Percentiles rank a stretch among this genome's conserved stretches.
Evolutionary conservation across 139 green algal species (phyloP).

Genomic region (Picochlorum sp.): DNA sequence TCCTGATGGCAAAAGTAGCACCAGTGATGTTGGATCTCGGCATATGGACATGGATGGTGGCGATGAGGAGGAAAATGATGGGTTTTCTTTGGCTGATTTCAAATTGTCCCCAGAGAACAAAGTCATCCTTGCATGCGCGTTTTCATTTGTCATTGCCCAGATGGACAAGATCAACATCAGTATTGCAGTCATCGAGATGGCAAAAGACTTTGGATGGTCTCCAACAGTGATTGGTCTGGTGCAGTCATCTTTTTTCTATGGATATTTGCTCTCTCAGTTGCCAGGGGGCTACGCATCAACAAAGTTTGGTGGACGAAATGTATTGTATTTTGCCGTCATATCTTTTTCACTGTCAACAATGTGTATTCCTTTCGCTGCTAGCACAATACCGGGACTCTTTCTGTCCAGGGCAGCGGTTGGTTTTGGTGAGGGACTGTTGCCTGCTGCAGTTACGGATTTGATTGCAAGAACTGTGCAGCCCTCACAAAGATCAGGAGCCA

Average conservation of each 20-base stretch:
- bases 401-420: slow-evolving; percentile 69
- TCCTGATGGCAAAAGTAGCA: background rate
- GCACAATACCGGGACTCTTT: slow-evolving; percentile 62
- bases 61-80: slow-evolving; percentile 5
- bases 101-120: slow-evolving; percentile 56
- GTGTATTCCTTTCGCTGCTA: slow-evolving; percentile 52
- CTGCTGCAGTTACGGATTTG: slow-evolving; percentile 82
- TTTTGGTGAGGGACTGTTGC: slow-evolving; percentile 86
- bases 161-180: slow-evolving; percentile 96
- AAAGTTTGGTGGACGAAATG: slow-evolving; percentile 49
- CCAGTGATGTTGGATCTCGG: background rate
- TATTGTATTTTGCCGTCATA: slow-evolving; percentile 72
- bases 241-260: slow-evolving; percentile 89
- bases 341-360: slow-evolving; percentile 61
- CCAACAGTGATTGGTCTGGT: slow-evolving; percentile 66
- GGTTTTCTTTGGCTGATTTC: slow-evolving; percentile 37
- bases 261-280: slow-evolving; percentile 72
- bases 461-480: slow-evolving; percentile 64
- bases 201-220: slow-evolving; percentile 84
- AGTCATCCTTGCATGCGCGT: slow-evolving; percentile 49
- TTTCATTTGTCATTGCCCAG: slow-evolving; percentile 94
- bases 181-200: slow-evolving; percentile 96
- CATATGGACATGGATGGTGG: background rate
- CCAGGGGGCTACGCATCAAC: slow-evolving; percentile 77
- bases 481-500: slow-evolving; percentile 65